Conservation (phyloP, 306 rosid species). For the Corylus americana region DNA sequence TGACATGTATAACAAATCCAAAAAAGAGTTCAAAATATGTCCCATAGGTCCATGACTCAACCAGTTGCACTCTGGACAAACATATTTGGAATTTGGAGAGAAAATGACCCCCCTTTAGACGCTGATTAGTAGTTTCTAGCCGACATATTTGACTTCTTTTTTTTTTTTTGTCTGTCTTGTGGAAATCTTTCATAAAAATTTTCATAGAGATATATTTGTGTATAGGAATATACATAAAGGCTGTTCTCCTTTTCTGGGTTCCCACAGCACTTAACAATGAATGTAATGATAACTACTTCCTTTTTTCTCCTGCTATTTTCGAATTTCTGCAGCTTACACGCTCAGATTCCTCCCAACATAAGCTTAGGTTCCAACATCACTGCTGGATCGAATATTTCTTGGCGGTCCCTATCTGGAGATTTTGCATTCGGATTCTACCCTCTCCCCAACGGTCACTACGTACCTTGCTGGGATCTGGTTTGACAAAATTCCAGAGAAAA, state of each 20-base stretch:
- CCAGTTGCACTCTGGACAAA: too few relatives aligned
- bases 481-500: conserved; percentile 29
- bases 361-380: conserved; percentile 14
- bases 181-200: too few relatives aligned
- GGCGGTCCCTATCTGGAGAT: conserved; percentile 33
- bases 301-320: conserved; percentile 16
- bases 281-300: not conserved
- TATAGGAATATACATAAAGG: not conserved
- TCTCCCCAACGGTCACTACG: conserved; percentile 18
- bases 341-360: conserved; percentile 18
- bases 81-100: too few relatives aligned
- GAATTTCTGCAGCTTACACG: not conserved
- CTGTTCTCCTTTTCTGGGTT: conserved; percentile 24
- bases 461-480: conserved; percentile 37
- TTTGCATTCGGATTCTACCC: conserved; percentile 38
- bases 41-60: too few relatives aligned
- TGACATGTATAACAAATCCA: too few relatives aligned
- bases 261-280: conserved; percentile 18
- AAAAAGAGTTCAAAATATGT: too few relatives aligned
- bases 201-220: too few relatives aligned
- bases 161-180: too few relatives aligned
- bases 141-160: too few relatives aligned
- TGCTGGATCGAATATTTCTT: conserved; percentile 36
- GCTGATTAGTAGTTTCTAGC: too few relatives aligned
- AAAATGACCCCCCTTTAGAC: too few relatives aligned